phyloP scores from a whole-genome alignment of 164 flowering plant species.

The Amborella trichopoda region DNA sequence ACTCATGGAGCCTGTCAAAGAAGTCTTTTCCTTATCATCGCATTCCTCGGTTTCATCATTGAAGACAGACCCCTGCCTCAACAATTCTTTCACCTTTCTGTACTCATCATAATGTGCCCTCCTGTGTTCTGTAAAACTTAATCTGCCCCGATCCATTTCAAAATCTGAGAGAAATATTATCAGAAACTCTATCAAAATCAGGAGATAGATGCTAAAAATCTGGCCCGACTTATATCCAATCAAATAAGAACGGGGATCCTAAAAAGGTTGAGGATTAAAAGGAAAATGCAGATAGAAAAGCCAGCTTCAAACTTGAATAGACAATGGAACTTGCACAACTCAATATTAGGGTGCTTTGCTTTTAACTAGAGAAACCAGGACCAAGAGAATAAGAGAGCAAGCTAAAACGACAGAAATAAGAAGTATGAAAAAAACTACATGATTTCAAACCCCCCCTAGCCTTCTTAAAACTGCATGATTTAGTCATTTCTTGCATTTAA shows the following conservation, averaged over 20 bases:
- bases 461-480: no score
- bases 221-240: neutral
- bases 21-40: conserved; percentile 6
- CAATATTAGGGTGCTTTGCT: no score
- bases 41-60: conserved; percentile 46
- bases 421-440: no score
- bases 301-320: no score
- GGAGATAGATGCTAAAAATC: neutral
- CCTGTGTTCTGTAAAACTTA: conserved; percentile 67
- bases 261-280: neutral
- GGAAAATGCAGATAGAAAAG: neutral
- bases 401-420: no score
- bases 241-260: neutral
- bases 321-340: no score
- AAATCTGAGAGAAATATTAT: conserved; percentile 25
- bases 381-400: no score
- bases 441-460: no score
- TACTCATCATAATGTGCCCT: conserved; percentile 85
- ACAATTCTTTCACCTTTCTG: conserved; percentile 65
- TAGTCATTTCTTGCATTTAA: no score
- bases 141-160: conserved; percentile 28
- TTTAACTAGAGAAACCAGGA: no score
- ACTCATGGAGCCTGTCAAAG: conserved; percentile 30
- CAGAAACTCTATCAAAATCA: neutral
- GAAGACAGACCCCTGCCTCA: conserved; percentile 31